Conservation (phyloP, 2,329 filamentous ascomycete species). For the Talaromyces albobiverticillius region DNA sequence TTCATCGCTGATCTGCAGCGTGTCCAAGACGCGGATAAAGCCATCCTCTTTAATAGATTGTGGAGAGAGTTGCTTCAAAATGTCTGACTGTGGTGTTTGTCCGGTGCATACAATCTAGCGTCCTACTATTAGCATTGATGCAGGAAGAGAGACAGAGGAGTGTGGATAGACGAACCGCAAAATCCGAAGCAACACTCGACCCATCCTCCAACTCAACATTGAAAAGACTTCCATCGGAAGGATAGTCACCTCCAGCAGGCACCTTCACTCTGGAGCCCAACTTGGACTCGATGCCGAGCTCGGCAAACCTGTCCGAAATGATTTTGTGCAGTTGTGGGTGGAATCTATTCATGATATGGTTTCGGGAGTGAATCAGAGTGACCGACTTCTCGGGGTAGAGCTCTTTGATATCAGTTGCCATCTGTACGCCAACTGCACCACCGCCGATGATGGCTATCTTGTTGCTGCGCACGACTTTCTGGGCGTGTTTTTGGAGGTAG, state of each 20-base stretch:
- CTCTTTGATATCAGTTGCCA: slow-evolving; percentile 6
- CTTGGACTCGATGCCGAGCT: not conserved
- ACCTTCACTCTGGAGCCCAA: not conserved
- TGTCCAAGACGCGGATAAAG: not conserved
- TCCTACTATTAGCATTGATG: not conserved
- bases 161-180: not conserved
- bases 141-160: too few relatives aligned
- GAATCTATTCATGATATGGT: not conserved
- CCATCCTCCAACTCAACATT: not conserved
- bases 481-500: not conserved
- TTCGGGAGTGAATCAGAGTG: not conserved
- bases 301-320: not conserved
- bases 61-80: not conserved
- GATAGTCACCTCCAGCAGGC: not conserved
- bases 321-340: not conserved
- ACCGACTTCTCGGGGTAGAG: slow-evolving; percentile 1
- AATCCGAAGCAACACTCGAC: not conserved
- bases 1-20: not conserved
- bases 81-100: not conserved
- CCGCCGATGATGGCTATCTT: slow-evolving; percentile 1
- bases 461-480: not conserved
- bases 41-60: not conserved
- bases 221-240: not conserved
- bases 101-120: slow-evolving; percentile 2
- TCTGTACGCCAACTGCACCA: slow-evolving; percentile 3